A percentile compares a stretch with the other conserved stretches of the same genome.
Evolutionary conservation across 2,329 filamentous ascomycete genomes (phyloP).

Genomic region (Trichoderma semiorbis): DNA sequence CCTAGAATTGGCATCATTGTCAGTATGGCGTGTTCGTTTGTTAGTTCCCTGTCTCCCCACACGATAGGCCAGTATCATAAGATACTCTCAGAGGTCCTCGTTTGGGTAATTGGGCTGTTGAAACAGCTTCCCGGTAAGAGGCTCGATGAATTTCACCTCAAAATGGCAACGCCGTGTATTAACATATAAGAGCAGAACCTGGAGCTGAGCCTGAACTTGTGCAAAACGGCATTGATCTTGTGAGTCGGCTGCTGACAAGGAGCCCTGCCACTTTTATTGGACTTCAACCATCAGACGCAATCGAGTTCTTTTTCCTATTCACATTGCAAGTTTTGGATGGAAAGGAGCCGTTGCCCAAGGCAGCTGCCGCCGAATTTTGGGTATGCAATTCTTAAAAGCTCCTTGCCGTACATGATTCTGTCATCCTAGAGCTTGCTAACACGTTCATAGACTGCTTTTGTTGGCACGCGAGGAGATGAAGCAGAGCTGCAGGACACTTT

Average conservation of each 20-base stretch:
- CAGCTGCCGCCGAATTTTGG: conserved; percentile 72
- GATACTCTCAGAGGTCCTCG: conserved; percentile 52
- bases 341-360: conserved; percentile 72
- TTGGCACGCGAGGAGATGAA: conserved; percentile 45
- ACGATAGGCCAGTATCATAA: conserved; percentile 42
- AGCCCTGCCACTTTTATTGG: conserved; percentile 60
- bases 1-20: conserved; percentile 67
- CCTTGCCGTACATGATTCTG: neutral
- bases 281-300: conserved; percentile 51
- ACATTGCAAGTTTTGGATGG: conserved; percentile 66
- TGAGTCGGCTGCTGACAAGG: conserved; percentile 60
- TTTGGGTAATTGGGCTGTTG: conserved; percentile 61
- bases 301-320: conserved; percentile 69
- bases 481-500: conserved; percentile 42
- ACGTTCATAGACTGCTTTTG: conserved; percentile 47
- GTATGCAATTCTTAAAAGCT: conserved; percentile 38
- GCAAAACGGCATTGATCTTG: conserved; percentile 70
- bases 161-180: neutral
- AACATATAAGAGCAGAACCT: conserved; percentile 45
- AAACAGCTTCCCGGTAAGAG: conserved; percentile 56
- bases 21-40: conserved; percentile 67
- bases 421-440: neutral
- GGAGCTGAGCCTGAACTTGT: conserved; percentile 72
- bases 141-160: neutral
- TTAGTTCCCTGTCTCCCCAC: conserved; percentile 54